phyloP scores from a whole-genome alignment of 495 filamentous ascomycete species.

The Daldinia concentrica region DNA sequence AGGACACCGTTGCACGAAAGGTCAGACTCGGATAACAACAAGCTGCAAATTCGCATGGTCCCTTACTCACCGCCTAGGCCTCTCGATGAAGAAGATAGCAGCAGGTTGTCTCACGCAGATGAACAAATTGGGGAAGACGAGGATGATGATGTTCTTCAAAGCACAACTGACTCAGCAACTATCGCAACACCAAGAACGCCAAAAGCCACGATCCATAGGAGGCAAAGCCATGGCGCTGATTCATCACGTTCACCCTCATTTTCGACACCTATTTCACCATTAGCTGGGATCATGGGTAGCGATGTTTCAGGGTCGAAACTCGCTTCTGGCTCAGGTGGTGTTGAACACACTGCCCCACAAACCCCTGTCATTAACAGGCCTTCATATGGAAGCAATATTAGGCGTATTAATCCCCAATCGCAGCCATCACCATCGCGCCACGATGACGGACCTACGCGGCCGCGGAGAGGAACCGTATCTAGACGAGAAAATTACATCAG shows the following conservation, averaged over 20 bases:
- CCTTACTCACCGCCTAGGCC: conserved; percentile 61
- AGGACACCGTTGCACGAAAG: conserved; percentile 63
- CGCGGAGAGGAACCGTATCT: conserved; percentile 45
- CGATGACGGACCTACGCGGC: conserved; percentile 33
- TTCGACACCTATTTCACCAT: conserved; percentile 46
- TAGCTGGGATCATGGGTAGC: conserved; percentile 51
- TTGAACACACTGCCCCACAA: conserved; percentile 50
- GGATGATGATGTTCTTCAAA: conserved; percentile 18
- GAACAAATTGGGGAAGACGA: conserved; percentile 18
- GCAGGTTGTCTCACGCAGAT: conserved; percentile 25
- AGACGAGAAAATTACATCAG: conserved; percentile 53
- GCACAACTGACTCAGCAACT: conserved; percentile 7
- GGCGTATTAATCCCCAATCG: conserved; percentile 43
- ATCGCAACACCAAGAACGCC: conserved; percentile 32
- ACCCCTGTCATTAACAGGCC: conserved; percentile 44
- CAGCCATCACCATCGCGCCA: conserved; percentile 35
- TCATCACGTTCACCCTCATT: conserved; percentile 49
- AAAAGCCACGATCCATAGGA: conserved; percentile 32
- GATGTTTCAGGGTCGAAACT: conserved; percentile 60
- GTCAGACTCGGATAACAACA: conserved; percentile 64
- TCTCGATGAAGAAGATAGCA: conserved; percentile 43
- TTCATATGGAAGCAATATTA: conserved; percentile 45
- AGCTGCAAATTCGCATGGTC: conserved; percentile 61
- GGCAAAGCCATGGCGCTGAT: conserved; percentile 48
- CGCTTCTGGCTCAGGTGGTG: conserved; percentile 48